Evolutionary conservation across 768 basidiomycete genomes (phyloP).

Genomic region (Leccinum uliginosum): DNA sequence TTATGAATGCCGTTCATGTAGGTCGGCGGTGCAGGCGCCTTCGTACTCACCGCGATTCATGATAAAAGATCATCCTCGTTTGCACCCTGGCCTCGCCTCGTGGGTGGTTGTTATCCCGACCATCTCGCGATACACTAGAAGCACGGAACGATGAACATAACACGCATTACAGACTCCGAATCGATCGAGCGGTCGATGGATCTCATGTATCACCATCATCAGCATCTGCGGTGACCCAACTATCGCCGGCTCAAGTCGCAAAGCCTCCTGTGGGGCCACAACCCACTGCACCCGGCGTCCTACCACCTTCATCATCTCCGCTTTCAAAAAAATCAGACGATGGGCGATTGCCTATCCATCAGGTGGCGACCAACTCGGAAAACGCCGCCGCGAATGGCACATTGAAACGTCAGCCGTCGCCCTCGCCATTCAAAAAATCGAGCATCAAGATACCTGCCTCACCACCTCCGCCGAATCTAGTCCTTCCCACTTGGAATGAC

Average conservation of each 20-base stretch:
- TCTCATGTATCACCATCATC: constrained; percentile 2
- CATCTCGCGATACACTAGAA: no score
- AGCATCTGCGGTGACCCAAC: constrained; percentile 12
- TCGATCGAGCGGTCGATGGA: no score
- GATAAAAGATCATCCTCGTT: no score
- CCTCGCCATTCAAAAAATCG: constrained; percentile 43
- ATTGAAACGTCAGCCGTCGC: constrained; percentile 33
- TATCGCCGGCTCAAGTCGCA: constrained; percentile 12
- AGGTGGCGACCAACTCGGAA: constrained; percentile 28
- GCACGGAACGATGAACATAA: no score
- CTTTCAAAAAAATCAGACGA: constrained; percentile 15
- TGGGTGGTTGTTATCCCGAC: no score
- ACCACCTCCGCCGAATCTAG: constrained; percentile 63
- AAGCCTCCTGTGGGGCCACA: constrained; percentile 8
- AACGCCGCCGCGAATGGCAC: constrained; percentile 31
- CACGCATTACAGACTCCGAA: no score
- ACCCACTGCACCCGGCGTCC: constrained; percentile 3
- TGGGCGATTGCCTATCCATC: constrained; percentile 13
- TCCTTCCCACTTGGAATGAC: constrained; percentile 85
- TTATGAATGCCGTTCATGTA: background rate
- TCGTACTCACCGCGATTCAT: no score
- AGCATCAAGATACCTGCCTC: constrained; percentile 32
- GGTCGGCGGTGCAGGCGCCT: background rate
- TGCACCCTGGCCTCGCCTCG: no score
- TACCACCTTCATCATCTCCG: constrained; percentile 11